phyloP scores from a whole-genome alignment of 768 basidiomycete species.

The Naganishia antarctica region DNA sequence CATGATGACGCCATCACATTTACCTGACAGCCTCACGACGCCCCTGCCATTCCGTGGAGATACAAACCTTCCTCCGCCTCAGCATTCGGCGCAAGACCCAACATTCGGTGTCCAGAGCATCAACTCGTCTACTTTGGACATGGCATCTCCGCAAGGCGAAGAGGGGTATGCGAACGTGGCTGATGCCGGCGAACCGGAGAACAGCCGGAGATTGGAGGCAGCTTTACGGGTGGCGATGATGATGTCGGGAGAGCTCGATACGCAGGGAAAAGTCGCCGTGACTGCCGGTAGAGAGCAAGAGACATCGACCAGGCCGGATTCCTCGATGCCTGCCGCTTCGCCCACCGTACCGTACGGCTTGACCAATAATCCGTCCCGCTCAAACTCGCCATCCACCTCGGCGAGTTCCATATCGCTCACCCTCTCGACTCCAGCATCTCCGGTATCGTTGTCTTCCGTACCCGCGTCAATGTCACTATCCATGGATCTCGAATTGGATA shows the following conservation, averaged over 20 bases:
- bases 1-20: constrained; percentile 15
- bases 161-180: too few relatives aligned
- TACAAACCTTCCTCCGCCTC: not conserved
- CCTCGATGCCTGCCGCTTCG: too few relatives aligned
- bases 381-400: not conserved
- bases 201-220: constrained; percentile 1
- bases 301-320: too few relatives aligned
- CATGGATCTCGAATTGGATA: constrained; percentile 11
- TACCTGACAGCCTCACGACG: not conserved
- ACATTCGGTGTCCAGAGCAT: constrained; percentile 6
- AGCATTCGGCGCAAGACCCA: not conserved
- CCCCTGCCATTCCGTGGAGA: not conserved
- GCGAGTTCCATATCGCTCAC: not conserved
- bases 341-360: too few relatives aligned
- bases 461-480: constrained; percentile 5
- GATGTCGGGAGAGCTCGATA: not conserved
- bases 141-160: not conserved
- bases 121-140: not conserved
- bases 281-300: not conserved
- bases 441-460: constrained; percentile 6
- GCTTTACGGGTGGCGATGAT: constrained; percentile 14
- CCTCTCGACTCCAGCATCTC: constrained; percentile 4
- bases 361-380: not conserved
- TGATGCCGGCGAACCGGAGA: too few relatives aligned
- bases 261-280: not conserved